These are phyloP conservation scores for Coemansia sp. DNA, from an alignment of 192 early-diverging fungal species.

Conservation along the genomic window DNA sequence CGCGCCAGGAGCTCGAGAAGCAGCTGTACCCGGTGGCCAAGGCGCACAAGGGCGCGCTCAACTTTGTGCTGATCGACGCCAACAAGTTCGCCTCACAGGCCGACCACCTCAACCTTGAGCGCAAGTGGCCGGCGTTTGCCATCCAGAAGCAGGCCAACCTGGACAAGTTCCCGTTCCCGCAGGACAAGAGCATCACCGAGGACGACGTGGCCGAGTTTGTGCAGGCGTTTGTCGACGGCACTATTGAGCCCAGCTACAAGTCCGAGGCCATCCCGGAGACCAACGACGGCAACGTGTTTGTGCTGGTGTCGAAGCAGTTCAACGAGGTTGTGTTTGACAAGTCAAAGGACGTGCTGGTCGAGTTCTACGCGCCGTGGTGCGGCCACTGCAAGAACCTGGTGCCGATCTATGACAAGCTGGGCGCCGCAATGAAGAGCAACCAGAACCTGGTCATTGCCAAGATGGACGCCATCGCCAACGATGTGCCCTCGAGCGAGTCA, in stretches of 20 bases:
- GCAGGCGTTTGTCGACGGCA: constrained; percentile 61
- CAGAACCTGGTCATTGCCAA: constrained; percentile 78
- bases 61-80: constrained; percentile 90
- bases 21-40: constrained; percentile 72
- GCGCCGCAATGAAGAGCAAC: constrained; percentile 52
- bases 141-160: constrained; percentile 73
- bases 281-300: constrained; percentile 88
- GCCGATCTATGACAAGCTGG: constrained; percentile 79
- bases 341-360: constrained; percentile 56
- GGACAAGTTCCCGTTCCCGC: constrained; percentile 83
- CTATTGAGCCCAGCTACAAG: constrained; percentile 74
- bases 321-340: constrained; percentile 9
- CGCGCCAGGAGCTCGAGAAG: constrained; percentile 55
- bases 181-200: constrained; percentile 61
- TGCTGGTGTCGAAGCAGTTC: constrained; percentile 83
- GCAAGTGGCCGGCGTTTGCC: constrained; percentile 89
- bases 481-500: constrained; percentile 65
- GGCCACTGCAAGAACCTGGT: constrained; percentile 86
- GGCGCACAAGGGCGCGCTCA: constrained; percentile 81
- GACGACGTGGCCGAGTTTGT: constrained; percentile 62
- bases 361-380: constrained; percentile 93
- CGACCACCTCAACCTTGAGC: constrained; percentile 82
- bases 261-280: constrained; percentile 73
- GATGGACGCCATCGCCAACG: constrained; percentile 94
- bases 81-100: constrained; percentile 82